Evolutionary conservation across 2,329 filamentous ascomycete species (phyloP), one percentile per base, ranked within the genome.

Genomic region (Juglanconis oblonga): DNA sequence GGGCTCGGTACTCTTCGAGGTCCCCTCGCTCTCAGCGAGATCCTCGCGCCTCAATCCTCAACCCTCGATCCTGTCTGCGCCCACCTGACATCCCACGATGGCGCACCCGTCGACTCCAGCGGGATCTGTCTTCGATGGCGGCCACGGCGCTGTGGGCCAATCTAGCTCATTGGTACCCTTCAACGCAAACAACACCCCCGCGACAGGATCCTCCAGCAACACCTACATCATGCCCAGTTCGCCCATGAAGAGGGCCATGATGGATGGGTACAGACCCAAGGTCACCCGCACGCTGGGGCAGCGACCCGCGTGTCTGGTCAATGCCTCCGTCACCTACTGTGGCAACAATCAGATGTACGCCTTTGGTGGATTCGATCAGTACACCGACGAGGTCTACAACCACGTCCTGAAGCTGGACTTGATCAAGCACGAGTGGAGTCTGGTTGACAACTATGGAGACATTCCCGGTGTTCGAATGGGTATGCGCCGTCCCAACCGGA

Each of bases 331-430:
- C 62, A 99, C 95, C n/a, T 97, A 97, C 74, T 97, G 95, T 70
- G 93, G 93, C 62, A 95, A 97, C 76, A 95, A 98, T 73, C 88
- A 95, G 74, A 98, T 99, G 68, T 98, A 96, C 75, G 95, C 94
- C 10, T 99, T 99, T 79, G 95, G 95, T 48, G 95, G 95, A 17
- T 99, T 99, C 71, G 95, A 99, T 72, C 94, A 98, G 75, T 98
- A 97, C 72, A 99, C 95, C 0, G 95, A 99, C 73, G 95, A 99
- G 79, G 91, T 99, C 17, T 99, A 99, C 77, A 99, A 99, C 71
- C 95, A 99, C 77, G 95, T 99, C 47, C 81, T 99, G 64, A 88
- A 87, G 68, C 79, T 99, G 55, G 93, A 99, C 73, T 83, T 99
- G 64, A 82, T 89, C 63, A 93, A 89, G 64, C 87, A 95, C 67